Conservation (phyloP, 2,329 filamentous ascomycete genomes). For the Grosmannia clavigera region DNA sequence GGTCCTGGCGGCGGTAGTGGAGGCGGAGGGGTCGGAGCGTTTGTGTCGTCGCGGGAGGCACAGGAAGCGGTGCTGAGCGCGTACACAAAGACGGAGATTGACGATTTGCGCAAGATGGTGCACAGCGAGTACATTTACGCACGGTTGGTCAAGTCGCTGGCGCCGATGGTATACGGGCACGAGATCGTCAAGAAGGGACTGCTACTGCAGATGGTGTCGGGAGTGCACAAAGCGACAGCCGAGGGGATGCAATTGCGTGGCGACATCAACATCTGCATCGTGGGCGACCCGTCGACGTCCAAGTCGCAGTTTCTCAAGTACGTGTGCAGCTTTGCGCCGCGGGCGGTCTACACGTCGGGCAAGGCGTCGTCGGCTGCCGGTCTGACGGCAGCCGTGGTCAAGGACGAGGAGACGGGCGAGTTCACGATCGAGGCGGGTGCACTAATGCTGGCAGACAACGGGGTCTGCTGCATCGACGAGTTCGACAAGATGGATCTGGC, state of each 20-base stretch:
- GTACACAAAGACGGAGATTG: slow-evolving; percentile 75
- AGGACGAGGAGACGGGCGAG: slow-evolving; percentile 96
- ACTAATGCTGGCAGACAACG: slow-evolving; percentile 92
- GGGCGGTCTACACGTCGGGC: slow-evolving; percentile 92
- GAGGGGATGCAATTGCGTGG: slow-evolving; percentile 94
- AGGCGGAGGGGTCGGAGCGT: not conserved
- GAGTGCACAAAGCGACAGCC: slow-evolving; percentile 79
- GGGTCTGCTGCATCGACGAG: slow-evolving; percentile 96
- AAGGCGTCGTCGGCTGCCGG: slow-evolving; percentile 96
- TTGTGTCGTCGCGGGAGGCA: slow-evolving; percentile 40
- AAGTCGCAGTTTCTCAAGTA: slow-evolving; percentile 99
- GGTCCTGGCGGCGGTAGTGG: slow-evolving; percentile 6
- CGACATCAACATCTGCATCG: slow-evolving; percentile 97
- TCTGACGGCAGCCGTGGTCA: slow-evolving; percentile 92
- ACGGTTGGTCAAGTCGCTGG: slow-evolving; percentile 82
- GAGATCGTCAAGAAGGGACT: slow-evolving; percentile 96
- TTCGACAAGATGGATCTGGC: slow-evolving; percentile 99
- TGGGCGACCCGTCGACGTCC: slow-evolving; percentile 91
- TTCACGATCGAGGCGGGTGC: slow-evolving; percentile 98
- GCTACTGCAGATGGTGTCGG: slow-evolving; percentile 88
- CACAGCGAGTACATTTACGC: slow-evolving; percentile 93
- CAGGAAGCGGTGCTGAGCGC: slow-evolving; percentile 80
- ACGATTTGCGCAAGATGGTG: slow-evolving; percentile 85
- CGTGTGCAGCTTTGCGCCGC: slow-evolving; percentile 89
- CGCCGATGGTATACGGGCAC: slow-evolving; percentile 94